phyloP scores from a whole-genome alignment of 2,329 filamentous ascomycete species.

The Colletotrichum lentis region DNA sequence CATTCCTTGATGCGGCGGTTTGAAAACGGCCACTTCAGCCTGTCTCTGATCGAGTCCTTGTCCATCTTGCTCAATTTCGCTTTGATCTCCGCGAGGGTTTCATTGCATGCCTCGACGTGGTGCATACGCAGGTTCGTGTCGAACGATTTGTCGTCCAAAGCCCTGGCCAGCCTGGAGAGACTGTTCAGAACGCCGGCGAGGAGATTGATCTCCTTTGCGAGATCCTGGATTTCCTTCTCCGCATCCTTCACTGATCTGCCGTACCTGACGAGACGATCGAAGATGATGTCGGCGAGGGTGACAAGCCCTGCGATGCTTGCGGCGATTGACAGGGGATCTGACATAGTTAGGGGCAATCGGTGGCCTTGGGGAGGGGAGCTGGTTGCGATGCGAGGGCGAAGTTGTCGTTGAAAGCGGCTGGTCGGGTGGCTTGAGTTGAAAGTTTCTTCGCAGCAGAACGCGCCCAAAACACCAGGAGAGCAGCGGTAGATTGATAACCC shows the following conservation, averaged over 20 bases:
- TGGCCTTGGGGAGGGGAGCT: neutral
- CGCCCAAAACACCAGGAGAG: no score
- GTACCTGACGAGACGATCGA: slow-evolving; percentile 3
- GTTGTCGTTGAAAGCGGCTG: neutral
- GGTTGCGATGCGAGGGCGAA: neutral
- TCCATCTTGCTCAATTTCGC: neutral
- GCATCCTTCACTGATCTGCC: neutral
- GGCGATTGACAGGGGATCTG: slow-evolving; percentile 11
- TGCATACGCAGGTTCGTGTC: slow-evolving; percentile 4
- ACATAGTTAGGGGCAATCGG: neutral
- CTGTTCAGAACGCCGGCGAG: neutral
- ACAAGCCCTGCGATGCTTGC: slow-evolving; percentile 17
- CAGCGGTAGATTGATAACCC: no score
- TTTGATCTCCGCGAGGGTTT: neutral
- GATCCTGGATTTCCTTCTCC: neutral
- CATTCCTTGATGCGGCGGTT: neutral
- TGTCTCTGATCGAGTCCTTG: neutral
- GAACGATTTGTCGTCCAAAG: neutral
- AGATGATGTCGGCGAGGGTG: slow-evolving; percentile 12
- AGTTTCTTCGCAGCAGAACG: neutral
- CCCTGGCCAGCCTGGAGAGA: neutral
- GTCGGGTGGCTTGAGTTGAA: neutral
- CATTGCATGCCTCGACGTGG: slow-evolving; percentile 11
- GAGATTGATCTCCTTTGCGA: neutral
- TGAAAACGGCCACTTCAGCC: neutral